Evolutionary conservation across 345 rosid species (phyloP).

Genomic region (Mallotus nudiflorus): DNA sequence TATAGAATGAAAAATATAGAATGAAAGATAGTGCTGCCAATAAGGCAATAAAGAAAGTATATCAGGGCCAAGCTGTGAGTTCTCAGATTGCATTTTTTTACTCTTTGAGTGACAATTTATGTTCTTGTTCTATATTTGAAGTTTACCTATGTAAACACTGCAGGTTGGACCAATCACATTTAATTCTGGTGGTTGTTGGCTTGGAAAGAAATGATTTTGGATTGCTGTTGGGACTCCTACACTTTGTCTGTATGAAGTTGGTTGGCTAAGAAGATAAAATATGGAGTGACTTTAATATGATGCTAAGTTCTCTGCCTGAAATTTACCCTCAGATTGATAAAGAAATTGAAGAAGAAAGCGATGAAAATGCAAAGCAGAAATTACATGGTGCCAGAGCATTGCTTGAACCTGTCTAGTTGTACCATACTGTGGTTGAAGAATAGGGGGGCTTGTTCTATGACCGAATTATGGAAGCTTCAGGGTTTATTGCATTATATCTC

Average conservation of each 20-base stretch:
- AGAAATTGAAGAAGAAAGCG: constrained; percentile 51
- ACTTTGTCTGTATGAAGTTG: constrained; percentile 57
- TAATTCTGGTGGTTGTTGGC: too few relatives aligned
- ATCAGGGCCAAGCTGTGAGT: too few relatives aligned
- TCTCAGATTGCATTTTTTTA: too few relatives aligned
- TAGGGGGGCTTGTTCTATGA: constrained; percentile 18
- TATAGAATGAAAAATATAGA: too few relatives aligned
- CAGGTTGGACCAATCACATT: too few relatives aligned
- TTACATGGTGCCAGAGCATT: constrained; percentile 47
- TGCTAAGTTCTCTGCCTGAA: constrained; percentile 60
- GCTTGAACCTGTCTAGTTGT: constrained; percentile 86
- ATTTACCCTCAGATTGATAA: constrained; percentile 62
- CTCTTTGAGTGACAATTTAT: too few relatives aligned
- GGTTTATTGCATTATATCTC: too few relatives aligned
- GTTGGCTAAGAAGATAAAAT: constrained; percentile 52
- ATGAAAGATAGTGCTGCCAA: too few relatives aligned
- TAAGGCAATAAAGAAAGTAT: too few relatives aligned
- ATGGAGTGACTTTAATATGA: constrained; percentile 70
- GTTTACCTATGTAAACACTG: too few relatives aligned
- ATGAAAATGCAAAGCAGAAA: constrained; percentile 39
- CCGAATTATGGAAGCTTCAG: too few relatives aligned
- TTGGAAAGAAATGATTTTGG: constrained; percentile 59
- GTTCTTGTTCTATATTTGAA: too few relatives aligned
- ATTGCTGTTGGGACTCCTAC: constrained; percentile 58
- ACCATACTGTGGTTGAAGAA: constrained; percentile 57